phyloP scores from a whole-genome alignment of 179 eudicot species.

The Camellia oleifera region DNA sequence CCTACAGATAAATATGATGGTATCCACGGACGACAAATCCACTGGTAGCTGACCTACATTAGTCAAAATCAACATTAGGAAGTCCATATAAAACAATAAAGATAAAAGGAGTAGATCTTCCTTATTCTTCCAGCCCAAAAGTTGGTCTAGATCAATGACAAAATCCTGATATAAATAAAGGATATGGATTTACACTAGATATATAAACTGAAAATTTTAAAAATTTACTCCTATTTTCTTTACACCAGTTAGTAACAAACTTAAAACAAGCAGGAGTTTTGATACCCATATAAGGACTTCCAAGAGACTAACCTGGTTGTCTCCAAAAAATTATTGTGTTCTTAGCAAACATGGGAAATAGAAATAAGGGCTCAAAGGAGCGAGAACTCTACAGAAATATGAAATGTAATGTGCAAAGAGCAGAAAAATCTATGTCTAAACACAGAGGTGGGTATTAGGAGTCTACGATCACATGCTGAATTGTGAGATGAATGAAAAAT shows the following conservation, averaged over 20 bases:
- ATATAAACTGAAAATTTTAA: neutral
- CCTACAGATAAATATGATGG: constrained; percentile 42
- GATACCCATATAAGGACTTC: neutral
- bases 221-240: neutral
- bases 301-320: neutral
- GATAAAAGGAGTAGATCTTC: neutral
- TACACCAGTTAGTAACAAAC: neutral
- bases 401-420: neutral
- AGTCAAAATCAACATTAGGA: neutral
- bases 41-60: constrained; percentile 52
- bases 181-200: neutral
- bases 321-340: neutral
- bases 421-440: neutral
- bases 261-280: neutral
- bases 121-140: neutral
- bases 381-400: neutral
- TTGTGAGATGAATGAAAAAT: neutral
- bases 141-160: neutral
- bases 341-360: neutral
- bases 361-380: neutral
- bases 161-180: neutral
- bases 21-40: constrained; percentile 61
- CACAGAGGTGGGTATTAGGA: neutral
- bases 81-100: neutral
- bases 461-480: neutral